These are phyloP conservation scores for Chaetoceros muelleri DNA, from an alignment of 108 stramenopile genomes.

Conservation along the genomic window DNA sequence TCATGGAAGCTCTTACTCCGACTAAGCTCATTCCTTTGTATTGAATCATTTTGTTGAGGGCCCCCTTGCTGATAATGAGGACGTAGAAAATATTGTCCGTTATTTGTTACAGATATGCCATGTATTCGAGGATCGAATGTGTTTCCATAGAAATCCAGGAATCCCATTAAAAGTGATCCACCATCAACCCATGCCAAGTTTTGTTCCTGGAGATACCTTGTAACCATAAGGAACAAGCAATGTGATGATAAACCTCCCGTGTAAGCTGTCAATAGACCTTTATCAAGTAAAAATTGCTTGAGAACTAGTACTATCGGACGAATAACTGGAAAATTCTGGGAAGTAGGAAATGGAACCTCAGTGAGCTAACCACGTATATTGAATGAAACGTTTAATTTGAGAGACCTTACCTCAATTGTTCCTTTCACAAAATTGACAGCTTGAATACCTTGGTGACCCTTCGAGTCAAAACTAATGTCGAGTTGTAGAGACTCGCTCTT, in stretches of 20 bases:
- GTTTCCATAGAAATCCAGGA: conserved; percentile 92
- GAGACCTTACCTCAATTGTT: conserved; percentile 13
- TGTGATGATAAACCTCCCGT: conserved; percentile 89
- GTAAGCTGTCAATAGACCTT: conserved; percentile 78
- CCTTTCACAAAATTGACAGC: conserved; percentile 53
- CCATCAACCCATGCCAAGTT: conserved; percentile 57
- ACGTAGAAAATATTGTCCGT: conserved; percentile 62
- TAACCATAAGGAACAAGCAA: conserved; percentile 85
- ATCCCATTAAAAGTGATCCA: conserved; percentile 86
- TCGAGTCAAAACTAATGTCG: conserved; percentile 74
- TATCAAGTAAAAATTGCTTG: conserved; percentile 82
- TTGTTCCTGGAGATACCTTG: conserved; percentile 84
- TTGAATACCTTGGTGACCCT: conserved; percentile 71
- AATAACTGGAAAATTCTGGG: conserved; percentile 64
- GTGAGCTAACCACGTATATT: background rate
- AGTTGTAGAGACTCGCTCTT: conserved; percentile 52
- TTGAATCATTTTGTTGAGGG: too few relatives aligned
- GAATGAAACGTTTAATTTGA: background rate
- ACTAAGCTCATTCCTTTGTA: too few relatives aligned
- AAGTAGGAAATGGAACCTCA: conserved; percentile 5
- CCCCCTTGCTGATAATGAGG: conserved; percentile 22
- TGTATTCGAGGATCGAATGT: conserved; percentile 81
- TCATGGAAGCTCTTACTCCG: background rate
- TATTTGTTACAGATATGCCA: conserved; percentile 60
- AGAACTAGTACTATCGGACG: conserved; percentile 63